Conservation (phyloP, 164 flowering plant species). For the Sedum album region DNA sequence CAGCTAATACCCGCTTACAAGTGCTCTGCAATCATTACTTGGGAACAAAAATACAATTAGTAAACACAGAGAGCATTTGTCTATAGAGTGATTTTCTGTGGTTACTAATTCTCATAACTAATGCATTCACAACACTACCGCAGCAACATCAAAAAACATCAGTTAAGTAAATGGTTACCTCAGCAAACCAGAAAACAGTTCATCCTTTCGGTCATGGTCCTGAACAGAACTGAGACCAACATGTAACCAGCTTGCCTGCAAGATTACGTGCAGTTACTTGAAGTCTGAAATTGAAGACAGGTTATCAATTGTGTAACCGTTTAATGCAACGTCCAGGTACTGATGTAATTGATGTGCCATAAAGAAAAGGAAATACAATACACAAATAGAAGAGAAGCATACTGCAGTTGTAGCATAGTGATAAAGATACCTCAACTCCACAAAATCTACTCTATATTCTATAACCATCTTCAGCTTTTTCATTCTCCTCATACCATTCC, state of each 20-base stretch:
- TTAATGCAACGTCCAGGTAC: not conserved
- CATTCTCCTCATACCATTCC: conserved; percentile 38
- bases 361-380: not conserved
- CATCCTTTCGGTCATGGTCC: not conserved
- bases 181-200: not conserved
- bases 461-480: conserved; percentile 44
- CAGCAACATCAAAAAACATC: not conserved
- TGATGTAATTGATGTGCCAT: not conserved
- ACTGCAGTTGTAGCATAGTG: not conserved
- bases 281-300: not conserved
- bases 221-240: not conserved
- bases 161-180: not conserved
- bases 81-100: no score
- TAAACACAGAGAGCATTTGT: not conserved
- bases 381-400: not conserved
- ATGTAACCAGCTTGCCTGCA: not conserved
- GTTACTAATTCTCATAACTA: no score
- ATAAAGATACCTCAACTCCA: not conserved
- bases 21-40: not conserved
- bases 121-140: not conserved
- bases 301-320: not conserved
- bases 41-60: no score
- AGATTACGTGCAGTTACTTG: not conserved
- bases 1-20: conserved; percentile 3
- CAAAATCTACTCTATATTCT: not conserved